These are phyloP conservation scores for Wakefieldia striispora DNA, from an alignment of 768 basidiomycete species.

Conservation along the genomic window DNA sequence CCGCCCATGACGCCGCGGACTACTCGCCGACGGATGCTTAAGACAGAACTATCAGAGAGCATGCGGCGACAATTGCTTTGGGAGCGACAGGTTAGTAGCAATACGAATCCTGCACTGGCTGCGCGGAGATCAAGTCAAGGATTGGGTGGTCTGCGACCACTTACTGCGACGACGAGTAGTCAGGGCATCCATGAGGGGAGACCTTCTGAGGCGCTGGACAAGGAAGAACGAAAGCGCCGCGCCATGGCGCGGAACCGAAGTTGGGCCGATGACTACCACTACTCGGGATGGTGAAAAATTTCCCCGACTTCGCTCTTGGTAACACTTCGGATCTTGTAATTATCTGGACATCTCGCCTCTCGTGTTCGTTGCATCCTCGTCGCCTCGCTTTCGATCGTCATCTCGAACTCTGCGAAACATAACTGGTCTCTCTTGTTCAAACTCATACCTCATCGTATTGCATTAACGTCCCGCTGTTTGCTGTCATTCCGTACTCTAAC, in stretches of 20 bases:
- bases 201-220: slow-evolving; percentile 30
- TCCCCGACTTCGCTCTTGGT: slow-evolving; percentile 2
- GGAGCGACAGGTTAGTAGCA: slow-evolving; percentile 66
- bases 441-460: slow-evolving; percentile 8
- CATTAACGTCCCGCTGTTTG: slow-evolving; percentile 9
- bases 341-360: slow-evolving; percentile 21
- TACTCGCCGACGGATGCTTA: slow-evolving; percentile 79
- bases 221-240: slow-evolving; percentile 40
- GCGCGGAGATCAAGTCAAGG: slow-evolving; percentile 30
- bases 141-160: slow-evolving; percentile 32
- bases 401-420: slow-evolving; percentile 16
- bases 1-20: slow-evolving; percentile 82
- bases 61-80: slow-evolving; percentile 77
- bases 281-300: slow-evolving; percentile 54
- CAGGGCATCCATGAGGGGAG: slow-evolving; percentile 12
- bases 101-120: slow-evolving; percentile 42
- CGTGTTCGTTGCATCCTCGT: slow-evolving; percentile 12
- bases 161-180: slow-evolving; percentile 29
- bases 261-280: slow-evolving; percentile 69
- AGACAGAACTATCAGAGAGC: slow-evolving; percentile 83
- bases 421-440: slow-evolving; percentile 15
- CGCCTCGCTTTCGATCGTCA: slow-evolving; percentile 16
- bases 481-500: slow-evolving; percentile 15
- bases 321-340: slow-evolving; percentile 21
- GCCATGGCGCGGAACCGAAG: slow-evolving; percentile 61